Conservation (phyloP, 805 yeast genomes). For the Yamadazyma ubonensis region DNA sequence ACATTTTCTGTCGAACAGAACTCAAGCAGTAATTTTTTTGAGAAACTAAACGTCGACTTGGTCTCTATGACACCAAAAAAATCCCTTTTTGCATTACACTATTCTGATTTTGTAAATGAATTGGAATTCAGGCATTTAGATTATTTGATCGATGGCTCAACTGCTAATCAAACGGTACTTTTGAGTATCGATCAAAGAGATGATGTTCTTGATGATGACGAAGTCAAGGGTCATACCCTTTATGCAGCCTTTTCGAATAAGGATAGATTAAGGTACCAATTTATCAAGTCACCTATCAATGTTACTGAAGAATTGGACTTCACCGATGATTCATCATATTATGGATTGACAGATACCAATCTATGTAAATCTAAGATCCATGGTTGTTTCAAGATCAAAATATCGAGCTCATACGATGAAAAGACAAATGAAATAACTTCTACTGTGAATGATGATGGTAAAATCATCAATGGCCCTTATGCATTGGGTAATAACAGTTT, state of each 20-base stretch:
- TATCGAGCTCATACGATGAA: slow-evolving; percentile 24
- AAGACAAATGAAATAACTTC: slow-evolving; percentile 12
- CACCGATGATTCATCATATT: slow-evolving; percentile 9
- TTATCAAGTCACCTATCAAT: slow-evolving; percentile 47
- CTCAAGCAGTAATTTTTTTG: slow-evolving; percentile 17
- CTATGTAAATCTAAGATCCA: slow-evolving; percentile 61
- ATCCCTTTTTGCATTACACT: slow-evolving; percentile 43
- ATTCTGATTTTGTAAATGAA: slow-evolving; percentile 67
- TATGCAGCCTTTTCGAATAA: slow-evolving; percentile 29
- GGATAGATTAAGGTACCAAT: slow-evolving; percentile 58
- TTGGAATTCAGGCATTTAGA: slow-evolving; percentile 57
- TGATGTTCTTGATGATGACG: slow-evolving; percentile 29
- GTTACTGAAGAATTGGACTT: slow-evolving; percentile 16
- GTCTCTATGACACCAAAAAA: slow-evolving; percentile 34
- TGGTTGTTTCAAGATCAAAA: slow-evolving; percentile 48
- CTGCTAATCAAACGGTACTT: slow-evolving; percentile 59
- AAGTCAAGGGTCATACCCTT: slow-evolving; percentile 15
- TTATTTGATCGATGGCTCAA: slow-evolving; percentile 54
- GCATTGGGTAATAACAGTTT: slow-evolving; percentile 56
- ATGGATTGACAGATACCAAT: slow-evolving; percentile 47
- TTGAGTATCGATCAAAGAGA: slow-evolving; percentile 42
- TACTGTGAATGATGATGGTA: slow-evolving; percentile 55
- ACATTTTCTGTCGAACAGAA: slow-evolving; percentile 20
- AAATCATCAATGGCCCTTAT: slow-evolving; percentile 44
- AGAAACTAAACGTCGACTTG: slow-evolving; percentile 20